Evolutionary conservation across 208 protist genomes (phyloP), one percentile per base, ranked within the genome.

Genomic region (Trypanosoma lewisi): DNA sequence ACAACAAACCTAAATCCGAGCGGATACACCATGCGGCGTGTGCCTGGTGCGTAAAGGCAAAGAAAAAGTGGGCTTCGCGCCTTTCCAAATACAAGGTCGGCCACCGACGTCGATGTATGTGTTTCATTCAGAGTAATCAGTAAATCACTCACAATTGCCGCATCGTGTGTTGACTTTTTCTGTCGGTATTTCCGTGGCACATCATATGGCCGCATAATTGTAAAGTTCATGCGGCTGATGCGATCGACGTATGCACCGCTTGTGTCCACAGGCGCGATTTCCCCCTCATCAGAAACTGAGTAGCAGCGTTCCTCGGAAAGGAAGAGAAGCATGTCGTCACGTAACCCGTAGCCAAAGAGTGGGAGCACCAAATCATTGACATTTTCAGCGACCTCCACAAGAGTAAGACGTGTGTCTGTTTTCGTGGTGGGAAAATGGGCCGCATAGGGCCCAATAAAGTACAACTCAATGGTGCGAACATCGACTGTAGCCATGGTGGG

Each of bases 1-100:
- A 91, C 85, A 27, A 86, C 75, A 36, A 91, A 51, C 25, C 71
- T 67, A 54, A 91, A 87, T 37, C 50, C 25, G 0, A 81, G 81
- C 23, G 70, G 63, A 58, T 81, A 86, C 49, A 88, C 75, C 31
- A 70, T 49, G 25, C 67, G 61, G 0, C 64, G 53, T 12, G 85
- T 91, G 25, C 75, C 76, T 21, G 80, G 84, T 36, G 78, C 82
- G 69, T 83, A 83, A 23, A 91, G 73, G 52, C 85, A 91, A 34
- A 91, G 23, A 48, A 77, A 55, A 44, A 88, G 67, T 36, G 85
- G 77, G 25, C 45, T 50, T 7, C 55, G 28, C 6, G 50, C 57
- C 37, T 33, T 12, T 21, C 76, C 76, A 64, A 83, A 87, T 25
- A 87, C 53, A 21, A 4, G 30, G 34, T 84, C 59, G 0, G 83